Base-by-base conservation (phyloP, 2,329 filamentous ascomycete species). In the Septoria petroselini region DNA sequence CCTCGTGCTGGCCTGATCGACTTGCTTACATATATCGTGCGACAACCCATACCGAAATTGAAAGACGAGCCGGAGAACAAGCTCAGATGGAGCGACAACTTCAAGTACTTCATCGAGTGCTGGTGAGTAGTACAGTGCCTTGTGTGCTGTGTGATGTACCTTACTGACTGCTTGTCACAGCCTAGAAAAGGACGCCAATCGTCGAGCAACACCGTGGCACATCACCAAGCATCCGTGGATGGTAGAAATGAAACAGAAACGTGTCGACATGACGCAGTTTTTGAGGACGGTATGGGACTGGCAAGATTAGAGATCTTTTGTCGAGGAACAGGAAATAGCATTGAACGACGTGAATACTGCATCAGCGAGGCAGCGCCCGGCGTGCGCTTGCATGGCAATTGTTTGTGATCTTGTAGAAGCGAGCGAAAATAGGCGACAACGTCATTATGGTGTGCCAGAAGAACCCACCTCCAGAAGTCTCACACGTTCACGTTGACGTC, bases 221-320 rank as follows among this genome's bases (percentile, higher is more conserved):
- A 98, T 98, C 91, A 81, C 95, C 57, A 93, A 98, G 67, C 93
- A 98, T 72, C 93, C 93, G 1, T 98, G 93, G 93, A 95, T 98
- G 85, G 76, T 88, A 34, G 93, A 98, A 65, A 97, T 97, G 88
- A 86, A 85, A 64, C 79, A 82, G 47, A 97, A 96, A 77, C 88
- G 93, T 61, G 93, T 98, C 68, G 97, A 97, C 71, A 97, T 98
- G 91, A 83, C 83, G 58, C 87, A 90, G 64, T 98, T 96, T 71
- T 79, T 98, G 52, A 83, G 85, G 54, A 90, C 93, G 62, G 93
- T 98, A 35, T 98, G 93, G 93, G 93, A 91, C 52, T 98, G 93
- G 93, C 84, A 93, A 58, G 83, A 89, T 56, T 83, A 50, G 45
- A 41, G 9, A 9, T 37, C 9, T 8, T 27, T 17, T 9, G 18